Percentiles rank a stretch among this genome's conserved stretches.
Conservation (phyloP, 1,284 basidiomycete species). For the Austroboletus rostrupii region DNA sequence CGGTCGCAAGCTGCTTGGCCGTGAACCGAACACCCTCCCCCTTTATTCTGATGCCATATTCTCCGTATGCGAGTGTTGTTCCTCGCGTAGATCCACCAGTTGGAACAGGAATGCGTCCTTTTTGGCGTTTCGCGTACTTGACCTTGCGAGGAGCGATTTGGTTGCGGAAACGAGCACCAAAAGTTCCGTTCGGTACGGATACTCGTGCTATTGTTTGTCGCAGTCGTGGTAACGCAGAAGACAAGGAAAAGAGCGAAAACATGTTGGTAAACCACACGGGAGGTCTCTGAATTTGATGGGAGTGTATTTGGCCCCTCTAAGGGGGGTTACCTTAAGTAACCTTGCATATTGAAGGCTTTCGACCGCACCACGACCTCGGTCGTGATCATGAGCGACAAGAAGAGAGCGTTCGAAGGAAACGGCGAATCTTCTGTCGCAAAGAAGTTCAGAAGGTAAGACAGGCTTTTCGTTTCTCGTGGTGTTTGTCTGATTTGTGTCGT, state of each 20-base stretch:
- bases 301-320: constrained; percentile 16
- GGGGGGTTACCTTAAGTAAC: constrained; percentile 13
- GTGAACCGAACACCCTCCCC: constrained; percentile 80
- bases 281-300: background rate
- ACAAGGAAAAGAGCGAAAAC: constrained; percentile 12
- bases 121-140: constrained; percentile 84
- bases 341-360: background rate
- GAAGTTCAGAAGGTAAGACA: constrained; percentile 64
- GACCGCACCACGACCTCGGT: constrained; percentile 7
- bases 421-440: constrained; percentile 51
- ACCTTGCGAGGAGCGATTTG: constrained; percentile 81
- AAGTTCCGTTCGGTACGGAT: constrained; percentile 17
- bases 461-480: constrained; percentile 4
- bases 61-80: constrained; percentile 88
- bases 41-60: constrained; percentile 89
- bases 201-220: constrained; percentile 13
- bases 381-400: constrained; percentile 45
- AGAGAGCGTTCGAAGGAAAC: constrained; percentile 47
- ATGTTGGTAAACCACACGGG: constrained; percentile 15
- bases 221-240: constrained; percentile 14
- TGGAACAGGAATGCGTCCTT: constrained; percentile 80
- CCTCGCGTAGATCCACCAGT: constrained; percentile 91
- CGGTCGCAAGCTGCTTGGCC: constrained; percentile 87
- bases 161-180: constrained; percentile 30
- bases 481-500: constrained; percentile 17